Base-by-base conservation (phyloP, 768 basidiomycete species). In the Boletus sp. region DNA sequence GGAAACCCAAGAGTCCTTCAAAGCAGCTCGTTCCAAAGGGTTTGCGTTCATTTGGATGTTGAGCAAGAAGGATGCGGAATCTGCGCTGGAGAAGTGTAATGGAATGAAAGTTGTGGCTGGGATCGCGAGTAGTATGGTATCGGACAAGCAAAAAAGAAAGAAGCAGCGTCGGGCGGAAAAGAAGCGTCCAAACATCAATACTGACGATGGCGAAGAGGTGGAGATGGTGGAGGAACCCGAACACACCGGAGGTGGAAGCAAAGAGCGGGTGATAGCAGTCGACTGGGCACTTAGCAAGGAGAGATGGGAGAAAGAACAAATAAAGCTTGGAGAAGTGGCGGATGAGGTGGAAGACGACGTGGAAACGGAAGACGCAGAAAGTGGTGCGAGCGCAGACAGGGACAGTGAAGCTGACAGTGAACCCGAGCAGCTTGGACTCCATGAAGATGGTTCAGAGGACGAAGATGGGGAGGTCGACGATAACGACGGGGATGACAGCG, bases 31-130 rank as follows among this genome's bases (percentile, higher is more conserved):
- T 32, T 77, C 82, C 42, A 87, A 88, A 63, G 94, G 95, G 0
- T 98, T 96, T 63, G 96, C 94, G 0, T 98, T 98, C 65, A 86
- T 98, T 10, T 96, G 94, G 92, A 94, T 92, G 83, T 71, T 94
- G 61, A 85, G 84, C 66, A 86, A 83, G 68, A 87, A 87, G 55
- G 90, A 94, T 65, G 95, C 93, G 9, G 89, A 94, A 69, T 77
- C 77, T 50, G 94, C 93, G 0, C 78, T 96, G 56, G 85, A 85
- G 64, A 83, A 78, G 12, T 85, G 90, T 59, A 96, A 96, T 65
- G 92, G 90, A 17, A 85, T 82, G 69, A 80, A 78, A 10, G 74
- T 93, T 17, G 77, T 80, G 20, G 81, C 83, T 29, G 90, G 90
- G 4, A 77, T 83, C 46, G 86, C 86, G 0, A 76, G 80, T 56